phyloP scores from a whole-genome alignment of 495 filamentous ascomycete species.

The Hypoxylon subgilvum region DNA sequence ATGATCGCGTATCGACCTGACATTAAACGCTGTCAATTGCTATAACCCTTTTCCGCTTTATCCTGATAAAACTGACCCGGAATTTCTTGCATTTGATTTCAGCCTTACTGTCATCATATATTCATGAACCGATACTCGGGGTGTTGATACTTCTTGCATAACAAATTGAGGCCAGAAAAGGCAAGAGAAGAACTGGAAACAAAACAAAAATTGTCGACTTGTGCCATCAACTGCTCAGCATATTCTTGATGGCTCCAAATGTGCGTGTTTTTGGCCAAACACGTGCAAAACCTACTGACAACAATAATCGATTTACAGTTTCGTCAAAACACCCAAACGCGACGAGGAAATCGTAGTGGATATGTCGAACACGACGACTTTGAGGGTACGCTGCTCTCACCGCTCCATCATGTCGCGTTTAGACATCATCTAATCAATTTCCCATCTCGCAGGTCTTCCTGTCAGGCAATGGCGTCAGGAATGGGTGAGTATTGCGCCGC shows the following conservation, averaged over 20 bases:
- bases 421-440: slow-evolving; percentile 4
- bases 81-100: too few relatives aligned
- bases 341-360: slow-evolving; percentile 71
- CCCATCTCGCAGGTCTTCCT: slow-evolving; percentile 63
- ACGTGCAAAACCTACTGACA: slow-evolving; percentile 8
- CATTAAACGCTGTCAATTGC: too few relatives aligned
- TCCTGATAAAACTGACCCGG: too few relatives aligned
- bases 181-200: too few relatives aligned
- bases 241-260: slow-evolving; percentile 37
- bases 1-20: too few relatives aligned
- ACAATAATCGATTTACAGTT: slow-evolving; percentile 24
- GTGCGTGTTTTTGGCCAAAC: slow-evolving; percentile 19
- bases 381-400: slow-evolving; percentile 59
- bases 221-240: too few relatives aligned
- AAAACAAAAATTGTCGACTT: too few relatives aligned
- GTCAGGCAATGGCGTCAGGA: slow-evolving; percentile 88
- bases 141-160: too few relatives aligned
- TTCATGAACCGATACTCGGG: too few relatives aligned
- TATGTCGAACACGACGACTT: slow-evolving; percentile 93
- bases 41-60: too few relatives aligned
- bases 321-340: slow-evolving; percentile 60
- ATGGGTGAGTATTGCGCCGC: slow-evolving; percentile 71
- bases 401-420: slow-evolving; percentile 5
- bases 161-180: too few relatives aligned
- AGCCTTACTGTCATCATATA: too few relatives aligned